Evolutionary conservation across 2,329 filamentous ascomycete species (phyloP), one percentile per base, ranked within the genome.

Genomic region (Capronia coronata): DNA sequence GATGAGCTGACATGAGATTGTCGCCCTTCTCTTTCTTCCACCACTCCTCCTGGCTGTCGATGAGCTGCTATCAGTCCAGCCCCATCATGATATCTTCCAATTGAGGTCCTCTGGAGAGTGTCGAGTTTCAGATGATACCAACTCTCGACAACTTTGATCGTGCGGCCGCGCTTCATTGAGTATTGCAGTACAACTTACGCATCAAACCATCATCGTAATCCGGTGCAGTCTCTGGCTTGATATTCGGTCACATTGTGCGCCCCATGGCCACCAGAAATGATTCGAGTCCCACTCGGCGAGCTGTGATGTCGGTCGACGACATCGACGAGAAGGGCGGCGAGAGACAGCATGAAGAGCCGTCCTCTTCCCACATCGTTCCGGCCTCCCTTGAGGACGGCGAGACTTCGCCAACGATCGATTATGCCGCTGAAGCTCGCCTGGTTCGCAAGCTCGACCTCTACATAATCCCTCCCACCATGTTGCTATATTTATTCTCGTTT

Each of bases 401-500:
- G 27, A 25, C 27, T 4, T 10, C 51, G 14, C 48, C 51, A 7
- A 44, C 44, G 34, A 57, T 59, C 32, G 57, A 59, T 43, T 51
- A 59, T 50, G 52, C 32, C 16, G 56, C 53, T 14, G 58, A 58
- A 39, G 38, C 18, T 4, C 43, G 40, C 3, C 46, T 71, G 19
- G 61, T 70, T 9, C 52, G 67, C 23, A 71, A 70, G 47, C 67
- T 71, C 39, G 69, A 71, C 48, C 19, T 64, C 18, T 64, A 69
- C 48, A 67, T 71, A 48, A 58, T 71, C 35, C 69, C 69, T 1
- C 65, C 70, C 21, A 62, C 70, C 9, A 65, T 71, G 35, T 52
- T 68, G 18, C 51, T 71, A 13, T 91, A 91, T 63, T 73, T 89
- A 11, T 80, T 89, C 58, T 74, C 11, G 67, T 88, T 52, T 64